Base-by-base conservation (phyloP, 164 flowering plant species). In the Magnolia officinalis region DNA sequence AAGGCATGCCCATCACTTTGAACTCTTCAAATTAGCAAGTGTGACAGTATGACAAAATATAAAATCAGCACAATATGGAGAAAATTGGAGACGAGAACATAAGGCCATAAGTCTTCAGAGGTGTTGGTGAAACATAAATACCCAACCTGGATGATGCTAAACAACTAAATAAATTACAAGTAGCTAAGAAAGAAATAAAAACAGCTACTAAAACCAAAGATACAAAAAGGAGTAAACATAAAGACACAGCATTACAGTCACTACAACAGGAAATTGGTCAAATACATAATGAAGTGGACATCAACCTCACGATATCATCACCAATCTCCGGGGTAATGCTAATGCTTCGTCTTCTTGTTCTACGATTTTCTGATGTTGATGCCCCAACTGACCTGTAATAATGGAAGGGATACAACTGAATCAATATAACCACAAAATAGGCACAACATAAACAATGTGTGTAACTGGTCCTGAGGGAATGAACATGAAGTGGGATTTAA, bases 271-370 rank as follows among this genome's bases (percentile, higher is more conserved):
- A n/a, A 49, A 26, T 2, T 26, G 9, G 70, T 31, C 26, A 71
- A 10, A 63, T 70, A 52, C 11, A 23, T 65, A 20, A 16, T 20
- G 19, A 52, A 71, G n/a, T 51, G 20, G 58, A 77, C 24, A 59
- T 26, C 86, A 81, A 95, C 99, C 99, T 96, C 67, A 91, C 99
- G 63, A 96, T 96, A 76, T 96, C 97, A 87, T 96, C 99, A 67
- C 99, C 93, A 87, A 96, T 96, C 83, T 92, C 98, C 29, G 99
- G 99, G 26, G 97, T 91, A 76, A 96, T 94, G 84, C 98, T 96
- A 50, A 92, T 91, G 85, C 97, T 92, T 78, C 99, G 87, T 81
- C 98, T 83, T 82, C 96, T 85, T 76, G 87, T 67, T 83, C 94
- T 84, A 61, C 95, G 97, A 76, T 89, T 78, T 58, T 88, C 96